Evolutionary conservation across 768 basidiomycete species (phyloP).

Genomic region (Rhizopogon sp.): DNA sequence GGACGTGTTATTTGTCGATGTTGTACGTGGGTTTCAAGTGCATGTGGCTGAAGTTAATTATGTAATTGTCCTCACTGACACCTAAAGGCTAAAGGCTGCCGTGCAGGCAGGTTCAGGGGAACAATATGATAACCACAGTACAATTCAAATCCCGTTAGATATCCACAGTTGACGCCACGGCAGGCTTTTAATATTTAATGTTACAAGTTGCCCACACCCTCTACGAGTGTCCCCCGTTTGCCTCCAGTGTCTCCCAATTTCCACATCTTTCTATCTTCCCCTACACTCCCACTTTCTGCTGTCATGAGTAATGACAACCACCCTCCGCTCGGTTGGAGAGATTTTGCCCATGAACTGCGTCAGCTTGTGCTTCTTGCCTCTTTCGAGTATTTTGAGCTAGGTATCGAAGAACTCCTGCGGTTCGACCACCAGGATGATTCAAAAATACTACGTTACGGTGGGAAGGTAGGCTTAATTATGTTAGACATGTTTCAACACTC

Average conservation of each 20-base stretch:
- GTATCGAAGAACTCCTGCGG: conserved; percentile 20
- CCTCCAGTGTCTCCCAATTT: conserved; percentile 6
- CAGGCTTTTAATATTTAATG: neutral
- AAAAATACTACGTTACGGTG: conserved; percentile 14
- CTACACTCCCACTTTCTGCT: neutral
- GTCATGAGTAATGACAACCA: conserved; percentile 7
- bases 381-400: conserved; percentile 23
- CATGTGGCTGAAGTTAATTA: too few species aligned
- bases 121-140: too few species aligned
- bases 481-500: conserved; percentile 4
- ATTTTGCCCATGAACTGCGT: conserved; percentile 25
- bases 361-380: conserved; percentile 26
- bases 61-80: too few species aligned
- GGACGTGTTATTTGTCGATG: conserved; percentile 18
- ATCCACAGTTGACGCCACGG: neutral
- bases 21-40: neutral
- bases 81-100: too few species aligned
- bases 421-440: conserved; percentile 13
- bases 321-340: conserved; percentile 14
- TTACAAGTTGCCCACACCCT: too few species aligned
- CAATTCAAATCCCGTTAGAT: too few species aligned
- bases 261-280: conserved; percentile 2
- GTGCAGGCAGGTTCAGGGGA: too few species aligned
- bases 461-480: conserved; percentile 18
- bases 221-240: too few species aligned